A percentile compares a stretch with the other conserved stretches of the same genome.
Conservation (phyloP, 148 eudicot genomes). For the Cornus florida region DNA sequence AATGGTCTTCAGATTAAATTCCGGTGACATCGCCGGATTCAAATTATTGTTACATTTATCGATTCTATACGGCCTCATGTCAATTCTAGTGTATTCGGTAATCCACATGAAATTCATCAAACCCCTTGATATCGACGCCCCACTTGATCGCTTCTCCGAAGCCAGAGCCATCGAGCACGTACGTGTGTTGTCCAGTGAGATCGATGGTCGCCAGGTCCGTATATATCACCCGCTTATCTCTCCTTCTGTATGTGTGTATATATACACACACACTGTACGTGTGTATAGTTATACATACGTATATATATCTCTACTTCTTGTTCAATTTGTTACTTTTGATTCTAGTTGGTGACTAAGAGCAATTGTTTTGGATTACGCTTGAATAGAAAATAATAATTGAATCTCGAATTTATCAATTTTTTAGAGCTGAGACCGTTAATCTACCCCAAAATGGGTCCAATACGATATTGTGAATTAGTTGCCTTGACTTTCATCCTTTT, state of each 20-base stretch:
- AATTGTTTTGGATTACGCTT: neutral
- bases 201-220: constrained; percentile 79
- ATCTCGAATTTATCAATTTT: neutral
- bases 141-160: constrained; percentile 74
- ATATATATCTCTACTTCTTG: neutral
- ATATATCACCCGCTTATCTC: neutral
- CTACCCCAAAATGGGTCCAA: neutral
- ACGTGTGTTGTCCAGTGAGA: constrained; percentile 71
- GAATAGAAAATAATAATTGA: neutral
- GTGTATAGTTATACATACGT: too few species aligned
- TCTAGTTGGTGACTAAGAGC: neutral
- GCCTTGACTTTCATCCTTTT: neutral
- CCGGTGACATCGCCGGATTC: constrained; percentile 56
- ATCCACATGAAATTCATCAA: constrained; percentile 68
- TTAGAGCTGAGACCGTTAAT: neutral
- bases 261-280: too few species aligned
- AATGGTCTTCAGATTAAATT: constrained; percentile 48
- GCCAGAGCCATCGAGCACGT: constrained; percentile 82
- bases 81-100: constrained; percentile 51
- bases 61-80: constrained; percentile 62
- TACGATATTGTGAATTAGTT: neutral
- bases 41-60: constrained; percentile 46
- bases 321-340: neutral
- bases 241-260: neutral
- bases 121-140: constrained; percentile 71